Base-by-base conservation (phyloP, 2,329 filamentous ascomycete species). In the Ceratocystis ficicola region DNA sequence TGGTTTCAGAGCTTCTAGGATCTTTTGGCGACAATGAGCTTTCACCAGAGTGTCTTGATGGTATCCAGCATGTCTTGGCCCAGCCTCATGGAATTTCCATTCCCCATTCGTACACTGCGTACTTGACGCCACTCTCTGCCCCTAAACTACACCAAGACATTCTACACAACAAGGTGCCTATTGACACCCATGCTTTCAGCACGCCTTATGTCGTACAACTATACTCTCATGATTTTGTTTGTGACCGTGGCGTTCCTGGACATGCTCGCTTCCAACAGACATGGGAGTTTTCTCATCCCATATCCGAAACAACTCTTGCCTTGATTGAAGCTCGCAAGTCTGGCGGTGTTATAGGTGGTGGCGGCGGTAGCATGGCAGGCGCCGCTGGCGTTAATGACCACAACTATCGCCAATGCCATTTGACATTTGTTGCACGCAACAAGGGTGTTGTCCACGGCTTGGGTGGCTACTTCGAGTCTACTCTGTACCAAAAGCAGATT, bases 11-110 rank as follows among this genome's bases (percentile, higher is more conserved):
- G 75, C 83, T 99, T 0, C 83, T 99, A 0, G 94, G 91, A 46
- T 96, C 92, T 1, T 99, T 97, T 73, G 94, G 87, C 28, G 94
- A 99, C 76, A 99, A 99, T 72, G 94, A 99, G 76, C 83, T 99
- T 8, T 96, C 90, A 0, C 94, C 94, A 0, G 94, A 99, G 77
- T 99, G 94, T 72, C 81, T 99, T 10, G 94, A 99, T 73, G 94
- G 94, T 57, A 92, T 97, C 62, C 93, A 96, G 73, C 87, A 93
- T 72, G 88, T 97, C 55, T 78, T 99, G n/a, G 79, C 83, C 10
- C 79, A 87, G 0, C 80, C 82, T 0, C 84, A 93, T 71, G 95
- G 94, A 44, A 93, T 99, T 71, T 96, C 90, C 1, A 97, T 99
- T 69, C 94, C 94, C 1, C 83, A 86, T 69, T 94, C 89, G 36